Percentiles rank a stretch among this genome's conserved stretches.
phyloP scores from a whole-genome alignment of 805 yeast species.

The Candida xyloterini region DNA sequence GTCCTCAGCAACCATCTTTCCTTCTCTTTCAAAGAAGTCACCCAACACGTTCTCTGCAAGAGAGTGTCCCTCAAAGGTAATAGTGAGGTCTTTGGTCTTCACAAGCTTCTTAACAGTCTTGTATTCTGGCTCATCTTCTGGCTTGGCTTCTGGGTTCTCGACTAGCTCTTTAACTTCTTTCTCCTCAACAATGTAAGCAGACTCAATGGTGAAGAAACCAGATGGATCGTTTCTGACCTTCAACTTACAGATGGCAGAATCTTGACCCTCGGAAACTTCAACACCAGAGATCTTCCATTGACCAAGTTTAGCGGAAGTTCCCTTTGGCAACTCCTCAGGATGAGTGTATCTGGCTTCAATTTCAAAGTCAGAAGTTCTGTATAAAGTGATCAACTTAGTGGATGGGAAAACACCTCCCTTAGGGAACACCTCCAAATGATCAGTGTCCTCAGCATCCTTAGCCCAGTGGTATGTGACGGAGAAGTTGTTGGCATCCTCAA shows the following conservation, averaged over 20 bases:
- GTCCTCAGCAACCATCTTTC: conserved; percentile 81
- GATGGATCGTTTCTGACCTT: conserved; percentile 97
- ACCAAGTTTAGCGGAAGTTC: conserved; percentile 65
- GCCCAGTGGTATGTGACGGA: conserved; percentile 96
- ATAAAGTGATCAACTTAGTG: conserved; percentile 91
- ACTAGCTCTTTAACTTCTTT: conserved; percentile 83
- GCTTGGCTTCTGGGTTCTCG: conserved; percentile 54
- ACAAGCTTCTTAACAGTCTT: conserved; percentile 89
- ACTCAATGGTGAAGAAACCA: conserved; percentile 89
- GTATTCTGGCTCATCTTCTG: conserved; percentile 79
- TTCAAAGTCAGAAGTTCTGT: conserved; percentile 85
- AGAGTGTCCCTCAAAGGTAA: conserved; percentile 60
- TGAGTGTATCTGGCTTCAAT: conserved; percentile 84
- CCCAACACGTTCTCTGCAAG: conserved; percentile 56
- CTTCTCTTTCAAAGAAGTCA: conserved; percentile 75
- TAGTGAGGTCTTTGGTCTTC: conserved; percentile 76
- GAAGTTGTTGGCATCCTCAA: conserved; percentile 89
- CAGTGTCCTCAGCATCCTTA: conserved; percentile 86
- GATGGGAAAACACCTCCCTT: conserved; percentile 90
- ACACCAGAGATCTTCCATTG: conserved; percentile 88
- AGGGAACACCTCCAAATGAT: conserved; percentile 95
- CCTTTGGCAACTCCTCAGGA: conserved; percentile 67
- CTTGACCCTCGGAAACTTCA: conserved; percentile 70
- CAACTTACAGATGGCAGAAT: conserved; percentile 79
- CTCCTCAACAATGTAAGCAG: conserved; percentile 94